phyloP scores from a whole-genome alignment of 306 rosid genomes.

The Datisca glomerata region DNA sequence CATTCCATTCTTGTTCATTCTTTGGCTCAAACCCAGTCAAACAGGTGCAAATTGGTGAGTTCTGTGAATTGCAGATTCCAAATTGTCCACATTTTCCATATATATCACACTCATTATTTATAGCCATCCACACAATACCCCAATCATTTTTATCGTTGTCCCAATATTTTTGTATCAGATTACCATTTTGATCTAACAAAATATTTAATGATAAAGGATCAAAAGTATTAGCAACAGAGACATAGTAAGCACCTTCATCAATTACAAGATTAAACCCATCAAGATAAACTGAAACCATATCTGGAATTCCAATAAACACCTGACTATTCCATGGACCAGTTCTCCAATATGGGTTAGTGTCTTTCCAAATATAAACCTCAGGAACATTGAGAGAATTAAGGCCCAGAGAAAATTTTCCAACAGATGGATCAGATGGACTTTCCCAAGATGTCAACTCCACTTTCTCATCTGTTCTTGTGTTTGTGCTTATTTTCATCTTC shows the following conservation, averaged over 20 bases:
- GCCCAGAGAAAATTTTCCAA: conserved; percentile 14
- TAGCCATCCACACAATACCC: background rate
- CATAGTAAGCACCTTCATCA: conserved; percentile 8
- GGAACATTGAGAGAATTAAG: conserved; percentile 8
- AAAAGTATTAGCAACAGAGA: background rate
- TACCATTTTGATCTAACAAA: conserved; percentile 14
- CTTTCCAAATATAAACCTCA: conserved; percentile 20
- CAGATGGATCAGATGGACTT: conserved; percentile 16
- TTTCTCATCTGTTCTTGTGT: conserved; percentile 3
- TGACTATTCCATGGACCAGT: conserved; percentile 42
- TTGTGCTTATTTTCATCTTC: conserved; percentile 5
- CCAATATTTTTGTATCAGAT: background rate
- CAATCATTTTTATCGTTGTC: background rate
- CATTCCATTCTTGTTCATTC: conserved; percentile 14
- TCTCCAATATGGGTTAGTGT: conserved; percentile 15
- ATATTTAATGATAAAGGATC: background rate
- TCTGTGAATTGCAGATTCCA: conserved; percentile 19
- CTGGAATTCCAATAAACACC: conserved; percentile 22
- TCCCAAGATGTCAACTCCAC: conserved; percentile 12
- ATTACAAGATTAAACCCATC: conserved; percentile 12
- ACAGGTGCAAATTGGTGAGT: conserved; percentile 28
- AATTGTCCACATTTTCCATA: conserved; percentile 34
- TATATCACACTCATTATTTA: conserved; percentile 13
- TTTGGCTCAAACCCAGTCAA: conserved; percentile 30
- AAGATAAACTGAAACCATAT: conserved; percentile 20